Base-by-base conservation (phyloP, 768 basidiomycete species). In the Goffeauzyma gilvescens region DNA sequence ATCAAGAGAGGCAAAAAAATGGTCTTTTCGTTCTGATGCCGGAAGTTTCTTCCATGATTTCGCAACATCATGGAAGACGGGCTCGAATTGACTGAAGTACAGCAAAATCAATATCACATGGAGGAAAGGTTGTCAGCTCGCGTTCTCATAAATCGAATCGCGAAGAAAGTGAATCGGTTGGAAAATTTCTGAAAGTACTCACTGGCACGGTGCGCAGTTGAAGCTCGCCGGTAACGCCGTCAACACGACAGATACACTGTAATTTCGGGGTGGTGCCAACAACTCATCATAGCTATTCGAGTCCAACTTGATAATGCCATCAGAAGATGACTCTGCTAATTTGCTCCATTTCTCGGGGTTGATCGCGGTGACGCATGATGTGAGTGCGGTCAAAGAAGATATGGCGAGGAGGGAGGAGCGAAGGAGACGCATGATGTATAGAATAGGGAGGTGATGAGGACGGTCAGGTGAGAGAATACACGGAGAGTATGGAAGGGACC, bases 151-250 rank as follows among this genome's bases (percentile, higher is more conserved):
- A n/a, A n/a, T n/a, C n/a, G n/a, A n/a, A n/a, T n/a, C n/a, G n/a
- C n/a, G n/a, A n/a, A n/a, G n/a, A n/a, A n/a, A n/a, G n/a, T n/a
- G n/a, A n/a, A n/a, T n/a, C n/a, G n/a, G n/a, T n/a, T n/a, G n/a
- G n/a, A n/a, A n/a, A n/a, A n/a, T n/a, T n/a, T n/a, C n/a, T n/a
- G n/a, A n/a, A n/a, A n/a, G 13, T 5, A 72, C 82, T 65, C 53
- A 84, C 89, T 69, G 79, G 80, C 93, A 98, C 34, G 89, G 90
- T n/a, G 60, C 63, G 62, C 93, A 98, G 62, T 77, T 80, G 57
- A 83, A 76, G 49, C 76, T 72, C 8, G 73, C 66, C 52, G 77
- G 78, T 48, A 93, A 63, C 0, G 93, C 93, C 1, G 93, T 98
- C 60, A 96, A 72, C 10, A 86, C 77, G 41, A 98, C 69, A 4